Evolutionary conservation across 805 yeast species (phyloP), one percentile per base, ranked within the genome.

Genomic region (Candida golubevii): DNA sequence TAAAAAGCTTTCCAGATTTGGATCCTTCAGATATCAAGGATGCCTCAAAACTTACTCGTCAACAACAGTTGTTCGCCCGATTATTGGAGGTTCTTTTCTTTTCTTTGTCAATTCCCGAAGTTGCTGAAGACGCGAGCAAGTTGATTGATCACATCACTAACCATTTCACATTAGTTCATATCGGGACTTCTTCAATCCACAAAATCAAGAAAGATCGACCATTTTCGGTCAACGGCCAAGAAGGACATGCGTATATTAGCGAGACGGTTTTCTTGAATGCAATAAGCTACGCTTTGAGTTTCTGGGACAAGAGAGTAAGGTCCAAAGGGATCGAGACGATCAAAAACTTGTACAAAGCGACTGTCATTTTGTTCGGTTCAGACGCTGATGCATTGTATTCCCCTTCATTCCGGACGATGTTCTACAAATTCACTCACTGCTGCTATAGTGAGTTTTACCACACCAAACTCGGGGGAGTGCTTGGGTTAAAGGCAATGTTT

Each of bases 371-470:
- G 0, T 87, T 88, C 64, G 95, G 91, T 0, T 62, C 71, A 0
- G 72, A 73, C 1, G 85, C 81, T 14, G 77, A 79, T 37, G 83
- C 88, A 1, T 72, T 84, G 47, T 76, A 79, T 42, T 85, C 87
- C 44, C 88, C 96, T 1, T 74, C 89, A 32, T 77, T 89, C 51
- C 77, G 93, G 46, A 75, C 83, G 7, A 70, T 91, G 71, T 82
- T 87, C 53, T 83, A 88, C 40, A 83, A 83, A 42, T 85, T 95
- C 56, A 82, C 93, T 36, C 99, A 95, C 58, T 78, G 88, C 36
- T 90, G 98, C 65, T 93, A 86, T 60, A 95, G 87, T 49, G 96
- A 88, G 62, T 83, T 81, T 31, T 91, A 86, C 65, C 87, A 85
- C 60, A 76, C 82, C 30, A 93, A 93, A 54, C 72, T 87, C 8